A percentile compares a stretch with the other conserved stretches of the same genome.
Conservation (phyloP, 768 basidiomycete genomes). For the Phaeotremella skinneri region DNA sequence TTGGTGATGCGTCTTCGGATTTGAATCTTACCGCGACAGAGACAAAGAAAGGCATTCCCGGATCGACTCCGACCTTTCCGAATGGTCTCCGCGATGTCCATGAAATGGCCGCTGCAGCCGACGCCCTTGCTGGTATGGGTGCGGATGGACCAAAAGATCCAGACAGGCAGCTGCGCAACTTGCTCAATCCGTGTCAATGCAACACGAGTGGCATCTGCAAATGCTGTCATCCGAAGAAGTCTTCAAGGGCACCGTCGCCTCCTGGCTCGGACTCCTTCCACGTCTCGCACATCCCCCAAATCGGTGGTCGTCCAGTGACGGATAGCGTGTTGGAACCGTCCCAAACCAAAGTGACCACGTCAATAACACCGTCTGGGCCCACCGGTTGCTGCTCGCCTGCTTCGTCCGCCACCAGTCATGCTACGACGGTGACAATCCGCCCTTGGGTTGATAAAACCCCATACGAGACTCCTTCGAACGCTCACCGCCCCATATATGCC, state of each 20-base stretch:
- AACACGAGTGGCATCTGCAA: constrained; percentile 47
- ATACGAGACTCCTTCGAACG: constrained; percentile 32
- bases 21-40: neutral
- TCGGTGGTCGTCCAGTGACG: constrained; percentile 9
- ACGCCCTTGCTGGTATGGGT: constrained; percentile 33
- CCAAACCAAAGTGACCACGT: constrained; percentile 17
- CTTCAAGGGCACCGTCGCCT: constrained; percentile 8
- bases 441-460: constrained; percentile 3
- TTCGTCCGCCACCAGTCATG: neutral
- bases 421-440: constrained; percentile 7
- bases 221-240: constrained; percentile 47
- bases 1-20: neutral
- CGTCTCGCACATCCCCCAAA: constrained; percentile 3
- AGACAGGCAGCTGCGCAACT: constrained; percentile 14
- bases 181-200: constrained; percentile 52
- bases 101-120: constrained; percentile 46
- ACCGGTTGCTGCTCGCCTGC: constrained; percentile 1
- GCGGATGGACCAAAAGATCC: constrained; percentile 16
- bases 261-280: neutral
- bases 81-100: constrained; percentile 49
- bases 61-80: constrained; percentile 42
- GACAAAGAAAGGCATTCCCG: constrained; percentile 39
- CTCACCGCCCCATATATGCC: constrained; percentile 49
- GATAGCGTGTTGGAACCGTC: constrained; percentile 29
- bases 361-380: neutral